Evolutionary conservation across 2,329 filamentous ascomycete species (phyloP).

Genomic region (Apiospora rasikravindrae): DNA sequence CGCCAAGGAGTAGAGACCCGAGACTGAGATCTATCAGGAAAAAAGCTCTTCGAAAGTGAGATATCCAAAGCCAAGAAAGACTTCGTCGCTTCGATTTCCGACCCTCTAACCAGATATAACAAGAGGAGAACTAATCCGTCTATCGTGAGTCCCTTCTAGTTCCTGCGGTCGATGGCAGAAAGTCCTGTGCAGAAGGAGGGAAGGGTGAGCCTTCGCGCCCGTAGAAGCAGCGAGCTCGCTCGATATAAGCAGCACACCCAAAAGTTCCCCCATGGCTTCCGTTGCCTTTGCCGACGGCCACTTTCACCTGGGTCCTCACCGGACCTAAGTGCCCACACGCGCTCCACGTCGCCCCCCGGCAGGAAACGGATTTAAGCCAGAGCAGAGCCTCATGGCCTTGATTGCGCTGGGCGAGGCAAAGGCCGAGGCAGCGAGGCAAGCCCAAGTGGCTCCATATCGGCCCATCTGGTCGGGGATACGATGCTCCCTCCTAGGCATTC

Average conservation of each 20-base stretch:
- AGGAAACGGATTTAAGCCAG: neutral
- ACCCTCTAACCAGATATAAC: neutral
- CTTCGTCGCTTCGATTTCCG: neutral
- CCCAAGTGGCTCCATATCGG: conserved; percentile 6
- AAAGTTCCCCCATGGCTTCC: neutral
- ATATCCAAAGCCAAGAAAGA: conserved; percentile 5
- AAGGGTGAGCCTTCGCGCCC: neutral
- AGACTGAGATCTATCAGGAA: neutral
- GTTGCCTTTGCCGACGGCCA: conserved; percentile 1
- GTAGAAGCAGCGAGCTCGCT: neutral
- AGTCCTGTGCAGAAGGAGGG: neutral
- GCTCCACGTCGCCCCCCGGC: neutral
- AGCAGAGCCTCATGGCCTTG: conserved; percentile 10
- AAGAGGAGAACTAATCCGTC: conserved; percentile 5
- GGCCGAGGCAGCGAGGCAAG: conserved; percentile 3
- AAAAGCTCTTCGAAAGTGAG: neutral
- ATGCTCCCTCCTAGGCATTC: neutral
- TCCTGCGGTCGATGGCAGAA: neutral
- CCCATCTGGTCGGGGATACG: conserved; percentile 6
- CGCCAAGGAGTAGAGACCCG: neutral
- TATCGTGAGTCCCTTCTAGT: neutral
- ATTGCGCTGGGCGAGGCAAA: neutral
- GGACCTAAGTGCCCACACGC: neutral
- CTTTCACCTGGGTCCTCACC: neutral
- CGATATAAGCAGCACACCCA: neutral